Conservation (phyloP, 2,329 filamentous ascomycete species). For the Cercospora brassicicola region DNA sequence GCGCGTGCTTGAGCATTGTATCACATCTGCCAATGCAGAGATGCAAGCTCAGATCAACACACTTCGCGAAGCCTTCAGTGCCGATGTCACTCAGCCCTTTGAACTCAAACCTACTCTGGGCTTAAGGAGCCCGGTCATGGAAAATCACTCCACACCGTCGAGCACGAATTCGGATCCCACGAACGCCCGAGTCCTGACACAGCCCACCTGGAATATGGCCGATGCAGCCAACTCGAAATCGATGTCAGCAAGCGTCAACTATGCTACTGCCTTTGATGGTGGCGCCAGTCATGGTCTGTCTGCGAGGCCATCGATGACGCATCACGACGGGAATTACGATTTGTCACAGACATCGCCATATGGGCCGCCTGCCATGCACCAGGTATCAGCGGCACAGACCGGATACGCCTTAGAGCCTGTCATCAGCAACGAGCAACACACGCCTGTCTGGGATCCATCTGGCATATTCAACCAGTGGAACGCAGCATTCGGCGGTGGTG, state of each 20-base stretch:
- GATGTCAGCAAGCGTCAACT: slow-evolving; percentile 29
- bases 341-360: slow-evolving; percentile 26
- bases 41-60: slow-evolving; percentile 88
- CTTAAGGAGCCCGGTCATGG: slow-evolving; percentile 64
- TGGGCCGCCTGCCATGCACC: slow-evolving; percentile 25
- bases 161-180: slow-evolving; percentile 24
- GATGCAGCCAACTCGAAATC: slow-evolving; percentile 28
- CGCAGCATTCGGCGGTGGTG: slow-evolving; percentile 78
- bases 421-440: slow-evolving; percentile 33
- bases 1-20: slow-evolving; percentile 85
- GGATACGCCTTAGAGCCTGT: slow-evolving; percentile 31
- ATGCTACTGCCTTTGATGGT: slow-evolving; percentile 27
- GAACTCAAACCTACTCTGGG: slow-evolving; percentile 78
- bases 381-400: slow-evolving; percentile 27
- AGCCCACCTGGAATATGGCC: slow-evolving; percentile 27
- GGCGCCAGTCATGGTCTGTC: slow-evolving; percentile 20
- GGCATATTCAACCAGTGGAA: slow-evolving; percentile 77
- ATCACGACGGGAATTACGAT: slow-evolving; percentile 26
- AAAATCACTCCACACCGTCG: slow-evolving; percentile 36
- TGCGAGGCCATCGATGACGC: slow-evolving; percentile 24
- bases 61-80: slow-evolving; percentile 86
- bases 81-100: slow-evolving; percentile 79
- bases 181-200: slow-evolving; percentile 12
- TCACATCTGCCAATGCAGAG: slow-evolving; percentile 77
- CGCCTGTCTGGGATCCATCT: slow-evolving; percentile 39